Conservation (phyloP, 75 land plant species). For the Sequoia sempervirens region DNA sequence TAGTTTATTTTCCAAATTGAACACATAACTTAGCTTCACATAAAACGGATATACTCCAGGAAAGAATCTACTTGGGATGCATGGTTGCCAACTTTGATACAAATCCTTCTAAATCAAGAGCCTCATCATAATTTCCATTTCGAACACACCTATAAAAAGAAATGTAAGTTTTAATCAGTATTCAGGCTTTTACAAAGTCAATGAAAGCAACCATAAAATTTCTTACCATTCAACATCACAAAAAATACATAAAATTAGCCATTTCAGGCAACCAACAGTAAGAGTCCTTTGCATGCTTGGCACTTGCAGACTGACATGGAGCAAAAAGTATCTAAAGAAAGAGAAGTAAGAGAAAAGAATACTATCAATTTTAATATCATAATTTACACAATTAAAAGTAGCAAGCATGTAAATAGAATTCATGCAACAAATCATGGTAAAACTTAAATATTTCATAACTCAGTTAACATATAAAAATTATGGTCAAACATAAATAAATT, state of each 20-base stretch:
- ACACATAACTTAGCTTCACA: background rate
- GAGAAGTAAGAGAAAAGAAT: background rate
- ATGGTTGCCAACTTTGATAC: conserved; percentile 83
- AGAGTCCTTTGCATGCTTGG: background rate
- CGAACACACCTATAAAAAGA: conserved; percentile 80
- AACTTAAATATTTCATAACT: background rate
- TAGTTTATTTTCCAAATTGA: background rate
- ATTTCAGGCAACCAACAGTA: background rate
- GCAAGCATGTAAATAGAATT: background rate
- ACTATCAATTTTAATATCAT: background rate
- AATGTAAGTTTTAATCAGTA: background rate
- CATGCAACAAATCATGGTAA: background rate
- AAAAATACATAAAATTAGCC: background rate
- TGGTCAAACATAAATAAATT: background rate
- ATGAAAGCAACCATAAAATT: background rate
- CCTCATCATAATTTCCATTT: conserved; percentile 99
- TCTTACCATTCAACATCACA: background rate
- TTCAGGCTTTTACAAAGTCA: background rate
- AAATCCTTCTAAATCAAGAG: conserved; percentile 97
- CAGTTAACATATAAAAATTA: background rate
- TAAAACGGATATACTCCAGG: conserved; percentile 5
- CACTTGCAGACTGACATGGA: background rate
- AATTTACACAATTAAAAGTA: background rate
- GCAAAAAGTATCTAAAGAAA: background rate
- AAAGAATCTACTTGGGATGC: conserved; percentile 70